Percentiles rank a stretch among this genome's conserved stretches.
phyloP scores from a whole-genome alignment of 768 basidiomycete species.

The Paxillus rubicundulus region DNA sequence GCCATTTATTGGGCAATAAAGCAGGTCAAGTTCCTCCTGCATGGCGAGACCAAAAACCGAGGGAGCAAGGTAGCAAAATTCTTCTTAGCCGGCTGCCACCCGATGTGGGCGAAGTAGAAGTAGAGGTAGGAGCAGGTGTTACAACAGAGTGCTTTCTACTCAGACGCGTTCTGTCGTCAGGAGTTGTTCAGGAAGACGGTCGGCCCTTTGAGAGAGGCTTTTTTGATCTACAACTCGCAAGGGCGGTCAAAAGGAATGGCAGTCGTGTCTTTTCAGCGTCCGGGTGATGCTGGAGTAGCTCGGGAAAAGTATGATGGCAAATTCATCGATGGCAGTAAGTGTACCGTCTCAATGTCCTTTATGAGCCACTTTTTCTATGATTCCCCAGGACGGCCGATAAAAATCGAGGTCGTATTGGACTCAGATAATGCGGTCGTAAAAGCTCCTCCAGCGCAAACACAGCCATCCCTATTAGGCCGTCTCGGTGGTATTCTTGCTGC shows the following conservation, averaged over 20 bases:
- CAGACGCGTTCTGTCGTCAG: conserved; percentile 36
- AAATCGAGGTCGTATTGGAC: conserved; percentile 61
- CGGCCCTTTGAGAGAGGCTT: conserved; percentile 67
- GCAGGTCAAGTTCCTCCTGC: conserved; percentile 58
- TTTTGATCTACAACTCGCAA: conserved; percentile 73
- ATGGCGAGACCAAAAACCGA: conserved; percentile 49
- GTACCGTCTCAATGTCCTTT: background rate
- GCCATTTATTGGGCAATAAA: conserved; percentile 54
- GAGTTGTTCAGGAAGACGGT: conserved; percentile 75
- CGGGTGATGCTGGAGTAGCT: conserved; percentile 62
- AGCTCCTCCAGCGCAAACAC: conserved; percentile 21
- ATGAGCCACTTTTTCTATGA: background rate
- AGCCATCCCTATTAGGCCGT: conserved; percentile 41
- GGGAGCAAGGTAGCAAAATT: conserved; percentile 57
- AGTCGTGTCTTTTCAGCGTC: conserved; percentile 61
- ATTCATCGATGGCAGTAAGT: conserved; percentile 63
- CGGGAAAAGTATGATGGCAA: conserved; percentile 72
- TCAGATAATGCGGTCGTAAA: conserved; percentile 23
- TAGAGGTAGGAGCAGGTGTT: conserved; percentile 48
- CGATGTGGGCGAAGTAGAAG: conserved; percentile 68
- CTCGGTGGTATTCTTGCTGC: conserved; percentile 22
- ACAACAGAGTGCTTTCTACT: background rate
- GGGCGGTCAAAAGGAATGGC: conserved; percentile 81
- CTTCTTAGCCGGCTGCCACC: conserved; percentile 60
- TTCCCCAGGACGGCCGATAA: conserved; percentile 59